Evolutionary conservation across 805 yeast species (phyloP).

Genomic region (Kodamaea neixiangensis): DNA sequence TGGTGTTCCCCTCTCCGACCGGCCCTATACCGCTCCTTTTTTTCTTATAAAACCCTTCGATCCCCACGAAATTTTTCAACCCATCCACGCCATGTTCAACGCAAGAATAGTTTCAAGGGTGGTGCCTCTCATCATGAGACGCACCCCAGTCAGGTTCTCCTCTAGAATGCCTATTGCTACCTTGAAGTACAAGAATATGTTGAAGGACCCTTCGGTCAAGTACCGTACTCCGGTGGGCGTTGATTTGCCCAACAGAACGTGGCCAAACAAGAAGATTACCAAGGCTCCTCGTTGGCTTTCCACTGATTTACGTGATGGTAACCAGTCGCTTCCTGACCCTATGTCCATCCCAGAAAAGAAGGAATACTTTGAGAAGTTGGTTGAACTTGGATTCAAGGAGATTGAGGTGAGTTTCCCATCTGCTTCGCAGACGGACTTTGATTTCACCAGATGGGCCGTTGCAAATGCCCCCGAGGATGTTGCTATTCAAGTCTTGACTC

Average conservation of each 20-base stretch:
- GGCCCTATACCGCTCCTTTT: slow-evolving; percentile 4
- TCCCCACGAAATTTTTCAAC: slow-evolving; percentile 8
- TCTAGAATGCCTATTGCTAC: slow-evolving; percentile 21
- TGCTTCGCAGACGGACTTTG: slow-evolving; percentile 81
- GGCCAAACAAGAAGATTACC: slow-evolving; percentile 68
- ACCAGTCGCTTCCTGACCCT: slow-evolving; percentile 81
- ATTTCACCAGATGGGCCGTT: slow-evolving; percentile 77
- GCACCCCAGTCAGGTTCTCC: slow-evolving; percentile 5
- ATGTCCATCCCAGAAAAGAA: slow-evolving; percentile 76
- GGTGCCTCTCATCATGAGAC: slow-evolving; percentile 3
- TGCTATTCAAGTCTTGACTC: slow-evolving; percentile 70
- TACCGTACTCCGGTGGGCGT: slow-evolving; percentile 59
- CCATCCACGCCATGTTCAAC: slow-evolving; percentile 24
- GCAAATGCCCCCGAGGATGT: slow-evolving; percentile 79
- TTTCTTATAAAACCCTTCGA: not conserved
- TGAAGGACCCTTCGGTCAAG: slow-evolving; percentile 67
- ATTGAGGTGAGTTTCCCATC: slow-evolving; percentile 81
- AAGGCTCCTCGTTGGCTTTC: slow-evolving; percentile 82
- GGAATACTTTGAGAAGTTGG: slow-evolving; percentile 68
- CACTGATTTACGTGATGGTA: slow-evolving; percentile 80
- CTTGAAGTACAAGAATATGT: slow-evolving; percentile 45
- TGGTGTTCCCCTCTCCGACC: not conserved
- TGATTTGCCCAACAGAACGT: slow-evolving; percentile 59
- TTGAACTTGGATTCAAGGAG: slow-evolving; percentile 77
- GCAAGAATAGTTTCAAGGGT: slow-evolving; percentile 6